phyloP scores from a whole-genome alignment of 495 filamentous ascomycete species.

The Aspergillus mulundensis region DNA sequence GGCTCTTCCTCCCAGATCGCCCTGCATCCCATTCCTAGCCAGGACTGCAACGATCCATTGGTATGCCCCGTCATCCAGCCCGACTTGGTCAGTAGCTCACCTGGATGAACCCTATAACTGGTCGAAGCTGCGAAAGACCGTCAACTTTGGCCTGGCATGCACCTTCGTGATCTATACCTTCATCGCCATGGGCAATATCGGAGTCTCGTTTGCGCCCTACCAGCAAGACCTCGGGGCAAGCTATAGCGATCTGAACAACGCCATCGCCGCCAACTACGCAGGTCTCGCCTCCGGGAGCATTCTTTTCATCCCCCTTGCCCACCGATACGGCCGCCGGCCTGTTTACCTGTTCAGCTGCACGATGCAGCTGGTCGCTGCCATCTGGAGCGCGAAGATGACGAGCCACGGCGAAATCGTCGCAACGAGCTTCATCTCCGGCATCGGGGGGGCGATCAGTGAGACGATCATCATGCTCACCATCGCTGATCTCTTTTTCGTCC shows the following conservation, averaged over 20 bases:
- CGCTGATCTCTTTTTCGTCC: slow-evolving; percentile 37
- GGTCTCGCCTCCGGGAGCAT: slow-evolving; percentile 30
- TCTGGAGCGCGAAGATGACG: slow-evolving; percentile 26
- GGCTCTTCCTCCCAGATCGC: too few relatives aligned
- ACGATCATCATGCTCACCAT: slow-evolving; percentile 29
- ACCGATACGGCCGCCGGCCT: slow-evolving; percentile 32
- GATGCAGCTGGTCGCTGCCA: slow-evolving; percentile 28
- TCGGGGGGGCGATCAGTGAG: slow-evolving; percentile 35
- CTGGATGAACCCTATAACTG: slow-evolving; percentile 26
- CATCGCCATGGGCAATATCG: too few relatives aligned
- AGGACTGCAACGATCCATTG: slow-evolving; percentile 35
- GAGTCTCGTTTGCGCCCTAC: too few relatives aligned
- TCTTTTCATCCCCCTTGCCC: slow-evolving; percentile 32
- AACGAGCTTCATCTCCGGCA: slow-evolving; percentile 27
- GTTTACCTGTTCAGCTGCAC: slow-evolving; percentile 31
- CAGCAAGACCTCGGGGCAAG: slow-evolving; percentile 28
- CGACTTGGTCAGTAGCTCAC: not conserved
- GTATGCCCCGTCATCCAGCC: slow-evolving; percentile 10
- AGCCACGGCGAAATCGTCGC: slow-evolving; percentile 27
- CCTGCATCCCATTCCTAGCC: too few relatives aligned
- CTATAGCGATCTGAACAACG: slow-evolving; percentile 25
- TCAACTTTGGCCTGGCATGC: slow-evolving; percentile 30
- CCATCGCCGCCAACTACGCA: slow-evolving; percentile 32
- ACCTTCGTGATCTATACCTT: too few relatives aligned
- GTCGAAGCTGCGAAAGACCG: slow-evolving; percentile 27